phyloP scores from a whole-genome alignment of 2,329 filamentous ascomycete species.

The Venturia carpophila region DNA sequence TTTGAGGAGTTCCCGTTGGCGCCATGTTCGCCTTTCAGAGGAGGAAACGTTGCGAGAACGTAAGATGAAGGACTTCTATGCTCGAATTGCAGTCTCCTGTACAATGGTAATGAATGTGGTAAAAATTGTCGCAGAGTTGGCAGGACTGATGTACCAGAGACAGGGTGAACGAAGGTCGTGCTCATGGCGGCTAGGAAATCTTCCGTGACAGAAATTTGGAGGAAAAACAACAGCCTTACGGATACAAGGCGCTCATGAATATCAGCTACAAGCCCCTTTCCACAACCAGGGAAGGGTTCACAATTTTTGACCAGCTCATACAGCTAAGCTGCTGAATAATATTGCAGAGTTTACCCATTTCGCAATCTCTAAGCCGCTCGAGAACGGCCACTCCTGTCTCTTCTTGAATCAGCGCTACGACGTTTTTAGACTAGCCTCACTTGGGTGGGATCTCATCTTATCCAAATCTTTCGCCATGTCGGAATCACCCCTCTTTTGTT shows the following conservation, averaged over 20 bases:
- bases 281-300: neutral
- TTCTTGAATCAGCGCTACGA: neutral
- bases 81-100: constrained; percentile 9
- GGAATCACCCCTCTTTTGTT: too few species aligned
- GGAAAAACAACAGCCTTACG: neutral
- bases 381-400: neutral
- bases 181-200: neutral
- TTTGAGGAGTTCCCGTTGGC: neutral
- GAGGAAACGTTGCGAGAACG: constrained; percentile 17
- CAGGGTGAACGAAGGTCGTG: constrained; percentile 13
- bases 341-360: neutral
- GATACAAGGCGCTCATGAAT: neutral
- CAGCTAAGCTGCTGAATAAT: neutral
- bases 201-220: neutral
- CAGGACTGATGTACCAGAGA: constrained; percentile 9
- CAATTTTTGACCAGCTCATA: neutral
- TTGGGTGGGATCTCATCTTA: too few species aligned
- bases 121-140: constrained; percentile 11
- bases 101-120: constrained; percentile 15
- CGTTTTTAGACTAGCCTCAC: neutral
- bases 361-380: neutral
- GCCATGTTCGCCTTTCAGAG: neutral
- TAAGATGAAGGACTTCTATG: constrained; percentile 12
- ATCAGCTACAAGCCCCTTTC: neutral
- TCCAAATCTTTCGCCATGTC: too few species aligned